Conservation (phyloP, 2,329 filamentous ascomycete genomes). For the Tolypocladium ovalisporum region DNA sequence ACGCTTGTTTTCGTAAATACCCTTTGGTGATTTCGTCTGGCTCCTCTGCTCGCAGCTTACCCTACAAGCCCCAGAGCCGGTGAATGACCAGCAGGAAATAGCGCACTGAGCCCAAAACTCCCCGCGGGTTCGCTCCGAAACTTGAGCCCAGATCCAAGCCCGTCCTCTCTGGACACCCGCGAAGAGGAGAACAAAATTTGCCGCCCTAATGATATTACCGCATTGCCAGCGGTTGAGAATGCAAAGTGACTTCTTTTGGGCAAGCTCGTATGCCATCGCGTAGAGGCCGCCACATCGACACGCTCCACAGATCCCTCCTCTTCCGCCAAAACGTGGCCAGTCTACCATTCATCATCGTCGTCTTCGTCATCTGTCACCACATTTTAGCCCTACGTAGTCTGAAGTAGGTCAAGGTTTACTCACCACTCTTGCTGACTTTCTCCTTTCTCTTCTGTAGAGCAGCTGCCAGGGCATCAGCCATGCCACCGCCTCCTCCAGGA, state of each 20-base stretch:
- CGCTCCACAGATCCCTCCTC: neutral
- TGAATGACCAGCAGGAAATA: neutral
- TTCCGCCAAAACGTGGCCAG: neutral
- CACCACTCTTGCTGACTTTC: slow-evolving; percentile 92
- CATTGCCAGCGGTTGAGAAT: neutral
- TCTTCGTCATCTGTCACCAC: slow-evolving; percentile 56
- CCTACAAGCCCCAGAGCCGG: neutral
- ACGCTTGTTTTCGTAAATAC: slow-evolving; percentile 9
- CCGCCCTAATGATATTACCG: neutral
- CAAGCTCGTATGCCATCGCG: neutral
- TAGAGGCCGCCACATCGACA: neutral
- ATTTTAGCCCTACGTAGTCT: slow-evolving; percentile 4
- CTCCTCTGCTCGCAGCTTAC: neutral
- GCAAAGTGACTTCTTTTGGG: neutral
- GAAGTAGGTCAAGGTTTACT: slow-evolving; percentile 36
- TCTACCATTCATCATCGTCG: slow-evolving; percentile 62
- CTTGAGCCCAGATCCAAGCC: neutral
- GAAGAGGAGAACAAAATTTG: neutral
- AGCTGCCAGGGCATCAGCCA: slow-evolving; percentile 75
- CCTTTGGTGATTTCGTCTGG: slow-evolving; percentile 2
- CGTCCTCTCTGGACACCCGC: neutral
- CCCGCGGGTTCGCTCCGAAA: neutral
- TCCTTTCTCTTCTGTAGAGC: slow-evolving; percentile 76
- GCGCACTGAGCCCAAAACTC: neutral
- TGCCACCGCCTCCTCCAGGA: slow-evolving; percentile 47